Evolutionary conservation across 2,329 filamentous ascomycete genomes (phyloP).

Genomic region (Sporothrix pallida): DNA sequence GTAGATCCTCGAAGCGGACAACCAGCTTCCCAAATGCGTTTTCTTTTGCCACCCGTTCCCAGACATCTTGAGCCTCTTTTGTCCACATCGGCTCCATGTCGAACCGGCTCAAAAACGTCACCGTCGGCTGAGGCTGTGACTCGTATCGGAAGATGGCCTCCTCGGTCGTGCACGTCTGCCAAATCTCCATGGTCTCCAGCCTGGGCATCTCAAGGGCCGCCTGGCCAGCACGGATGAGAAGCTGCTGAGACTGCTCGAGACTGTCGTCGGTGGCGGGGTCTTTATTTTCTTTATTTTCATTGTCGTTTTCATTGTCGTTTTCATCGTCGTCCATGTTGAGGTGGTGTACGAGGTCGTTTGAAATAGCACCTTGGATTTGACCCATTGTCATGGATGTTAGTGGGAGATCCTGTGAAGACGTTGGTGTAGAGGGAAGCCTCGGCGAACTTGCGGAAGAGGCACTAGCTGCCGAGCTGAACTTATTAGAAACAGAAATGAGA

Average conservation of each 20-base stretch:
- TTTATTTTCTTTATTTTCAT: no score
- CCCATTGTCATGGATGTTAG: no score
- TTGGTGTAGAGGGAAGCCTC: no score
- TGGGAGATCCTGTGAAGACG: no score
- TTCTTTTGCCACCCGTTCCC: background rate
- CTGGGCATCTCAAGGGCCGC: background rate
- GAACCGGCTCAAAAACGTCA: conserved; percentile 8
- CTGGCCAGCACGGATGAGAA: conserved; percentile 2
- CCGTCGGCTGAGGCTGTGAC: background rate
- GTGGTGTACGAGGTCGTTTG: no score
- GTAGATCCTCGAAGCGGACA: background rate
- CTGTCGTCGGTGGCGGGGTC: no score
- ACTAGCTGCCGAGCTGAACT: no score
- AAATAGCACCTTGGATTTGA: no score
- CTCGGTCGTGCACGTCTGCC: background rate
- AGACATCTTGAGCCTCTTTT: background rate
- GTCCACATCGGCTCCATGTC: background rate
- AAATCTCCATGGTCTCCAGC: conserved; percentile 13
- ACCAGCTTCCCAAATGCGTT: background rate
- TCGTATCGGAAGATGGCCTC: conserved; percentile 21
- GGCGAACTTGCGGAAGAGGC: no score
- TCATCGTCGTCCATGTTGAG: no score
- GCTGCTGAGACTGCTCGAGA: background rate
- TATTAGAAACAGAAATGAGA: background rate
- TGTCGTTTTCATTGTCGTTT: no score